phyloP scores from a whole-genome alignment of 306 rosid genomes.

The Glycine tomentella region DNA sequence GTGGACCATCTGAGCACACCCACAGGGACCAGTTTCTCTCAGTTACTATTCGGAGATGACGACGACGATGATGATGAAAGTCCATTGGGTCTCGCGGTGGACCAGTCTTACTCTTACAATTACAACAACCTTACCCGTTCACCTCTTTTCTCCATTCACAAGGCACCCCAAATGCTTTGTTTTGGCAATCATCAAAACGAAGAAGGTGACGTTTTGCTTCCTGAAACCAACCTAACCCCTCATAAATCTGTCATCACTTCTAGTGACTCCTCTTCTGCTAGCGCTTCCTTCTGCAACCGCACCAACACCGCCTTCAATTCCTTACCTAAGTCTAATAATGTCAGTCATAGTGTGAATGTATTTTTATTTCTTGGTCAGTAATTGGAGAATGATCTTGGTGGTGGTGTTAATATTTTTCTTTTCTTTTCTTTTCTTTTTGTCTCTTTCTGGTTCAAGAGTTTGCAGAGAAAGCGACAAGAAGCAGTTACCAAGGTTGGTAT shows the following conservation, averaged over 20 bases:
- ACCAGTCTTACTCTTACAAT: conserved; percentile 23
- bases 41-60: conserved; percentile 69
- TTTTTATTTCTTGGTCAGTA: neutral
- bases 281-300: conserved; percentile 66
- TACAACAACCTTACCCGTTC: conserved; percentile 26
- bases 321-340: conserved; percentile 52
- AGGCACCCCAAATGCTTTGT: conserved; percentile 75
- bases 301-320: conserved; percentile 36
- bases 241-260: conserved; percentile 71
- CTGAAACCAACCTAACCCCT: conserved; percentile 46
- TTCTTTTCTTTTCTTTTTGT: neutral
- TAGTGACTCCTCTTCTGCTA: conserved; percentile 68
- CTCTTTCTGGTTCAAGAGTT: conserved; percentile 9
- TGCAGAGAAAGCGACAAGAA: conserved; percentile 67
- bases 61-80: conserved; percentile 43
- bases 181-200: conserved; percentile 52
- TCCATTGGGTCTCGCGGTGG: conserved; percentile 43
- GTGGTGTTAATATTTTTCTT: neutral
- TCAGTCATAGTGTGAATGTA: neutral
- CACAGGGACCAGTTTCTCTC: conserved; percentile 71
- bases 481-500: conserved; percentile 19
- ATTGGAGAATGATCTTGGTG: neutral
- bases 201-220: neutral
- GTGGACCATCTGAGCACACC: conserved; percentile 62
- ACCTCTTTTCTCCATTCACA: conserved; percentile 50